These are phyloP conservation scores for Simplicillium aogashimaense DNA, from an alignment of 2,329 filamentous ascomycete species.

Conservation along the genomic window DNA sequence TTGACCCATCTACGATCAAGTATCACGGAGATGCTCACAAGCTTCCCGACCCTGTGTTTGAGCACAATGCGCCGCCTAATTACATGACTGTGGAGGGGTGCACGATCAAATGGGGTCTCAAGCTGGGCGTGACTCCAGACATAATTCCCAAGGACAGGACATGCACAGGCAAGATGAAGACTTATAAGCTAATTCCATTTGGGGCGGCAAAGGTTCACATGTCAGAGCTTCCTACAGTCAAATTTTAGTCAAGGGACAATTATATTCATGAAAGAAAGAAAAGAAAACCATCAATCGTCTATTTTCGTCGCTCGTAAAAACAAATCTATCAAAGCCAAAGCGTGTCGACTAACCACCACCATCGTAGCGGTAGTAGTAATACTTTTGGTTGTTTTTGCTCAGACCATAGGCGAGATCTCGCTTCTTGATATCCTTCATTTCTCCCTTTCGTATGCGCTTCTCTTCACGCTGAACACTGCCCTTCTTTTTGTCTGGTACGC, in stretches of 20 bases:
- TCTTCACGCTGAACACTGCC: slow-evolving; percentile 56
- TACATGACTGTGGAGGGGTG: slow-evolving; percentile 25
- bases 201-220: slow-evolving; percentile 36
- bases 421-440: slow-evolving; percentile 49
- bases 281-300: too few species aligned
- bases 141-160: slow-evolving; percentile 8
- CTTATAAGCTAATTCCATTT: slow-evolving; percentile 30
- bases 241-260: slow-evolving; percentile 3
- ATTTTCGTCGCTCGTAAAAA: too few species aligned
- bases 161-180: slow-evolving; percentile 16
- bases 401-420: slow-evolving; percentile 64
- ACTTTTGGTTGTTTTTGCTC: slow-evolving; percentile 63
- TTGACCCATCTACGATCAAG: slow-evolving; percentile 14
- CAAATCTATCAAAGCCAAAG: not conserved
- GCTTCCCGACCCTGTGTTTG: slow-evolving; percentile 17
- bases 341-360: slow-evolving; percentile 27
- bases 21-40: slow-evolving; percentile 13
- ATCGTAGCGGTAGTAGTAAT: slow-evolving; percentile 43
- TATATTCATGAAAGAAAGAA: too few species aligned
- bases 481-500: slow-evolving; percentile 68
- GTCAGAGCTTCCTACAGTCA: slow-evolving; percentile 12
- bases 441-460: slow-evolving; percentile 57
- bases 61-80: slow-evolving; percentile 19
- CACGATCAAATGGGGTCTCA: slow-evolving; percentile 23
- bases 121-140: slow-evolving; percentile 20